These are phyloP conservation scores for Dioszegia crocea DNA, from an alignment of 768 basidiomycete species.

Conservation along the genomic window DNA sequence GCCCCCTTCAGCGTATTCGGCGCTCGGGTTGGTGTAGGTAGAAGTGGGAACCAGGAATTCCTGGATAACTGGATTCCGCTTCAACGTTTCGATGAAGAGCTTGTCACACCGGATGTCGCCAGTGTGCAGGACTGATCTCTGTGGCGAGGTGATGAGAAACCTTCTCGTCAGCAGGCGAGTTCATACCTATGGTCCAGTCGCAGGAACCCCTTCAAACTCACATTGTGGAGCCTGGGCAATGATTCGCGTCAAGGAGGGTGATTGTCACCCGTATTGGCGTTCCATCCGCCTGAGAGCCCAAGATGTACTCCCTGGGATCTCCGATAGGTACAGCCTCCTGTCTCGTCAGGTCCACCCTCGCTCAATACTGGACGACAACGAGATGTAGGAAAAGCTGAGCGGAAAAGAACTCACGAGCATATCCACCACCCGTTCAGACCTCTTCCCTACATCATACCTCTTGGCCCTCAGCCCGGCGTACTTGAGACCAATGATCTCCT, in stretches of 20 bases:
- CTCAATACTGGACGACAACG: too few species aligned
- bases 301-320: conserved; percentile 60
- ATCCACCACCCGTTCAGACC: conserved; percentile 30
- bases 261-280: conserved; percentile 59
- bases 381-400: too few species aligned
- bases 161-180: conserved; percentile 51
- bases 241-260: conserved; percentile 84
- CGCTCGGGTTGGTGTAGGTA: conserved; percentile 14
- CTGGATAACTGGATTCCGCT: conserved; percentile 66
- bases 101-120: conserved; percentile 89
- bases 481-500: conserved; percentile 12
- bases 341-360: background rate
- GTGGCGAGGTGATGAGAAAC: conserved; percentile 66
- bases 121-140: conserved; percentile 77
- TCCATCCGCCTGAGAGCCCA: conserved; percentile 53
- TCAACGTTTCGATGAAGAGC: conserved; percentile 66
- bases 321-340: conserved; percentile 38
- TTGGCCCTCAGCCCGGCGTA: conserved; percentile 23
- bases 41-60: conserved; percentile 58
- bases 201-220: too few species aligned
- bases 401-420: conserved; percentile 22
- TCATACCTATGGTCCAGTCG: too few species aligned
- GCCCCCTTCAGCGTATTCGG: background rate
- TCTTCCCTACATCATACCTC: conserved; percentile 14
- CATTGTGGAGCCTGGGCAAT: conserved; percentile 94